Conservation (phyloP, 805 yeast species). For the Starmerella khaoyaiensis region DNA sequence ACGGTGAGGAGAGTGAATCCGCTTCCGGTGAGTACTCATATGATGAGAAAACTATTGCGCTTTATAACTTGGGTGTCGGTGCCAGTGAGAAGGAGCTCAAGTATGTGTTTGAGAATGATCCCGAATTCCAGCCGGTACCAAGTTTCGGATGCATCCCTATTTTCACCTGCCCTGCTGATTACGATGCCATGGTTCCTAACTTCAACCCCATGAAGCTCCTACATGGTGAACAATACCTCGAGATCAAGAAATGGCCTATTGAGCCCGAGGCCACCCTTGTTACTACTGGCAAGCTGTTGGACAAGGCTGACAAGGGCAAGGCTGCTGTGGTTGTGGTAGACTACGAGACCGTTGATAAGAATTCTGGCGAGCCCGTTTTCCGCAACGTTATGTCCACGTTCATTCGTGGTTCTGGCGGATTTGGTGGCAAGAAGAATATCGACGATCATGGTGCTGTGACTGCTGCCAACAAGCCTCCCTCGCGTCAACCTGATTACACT, state of each 20-base stretch:
- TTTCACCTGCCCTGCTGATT: conserved; percentile 50
- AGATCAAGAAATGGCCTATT: conserved; percentile 59
- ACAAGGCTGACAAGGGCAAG: conserved; percentile 70
- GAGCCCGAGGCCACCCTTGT: conserved; percentile 55
- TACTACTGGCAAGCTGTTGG: conserved; percentile 56
- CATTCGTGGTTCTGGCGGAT: conserved; percentile 56
- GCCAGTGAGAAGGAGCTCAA: conserved; percentile 64
- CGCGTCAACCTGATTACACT: conserved; percentile 53
- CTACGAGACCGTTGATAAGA: conserved; percentile 58
- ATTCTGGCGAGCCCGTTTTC: conserved; percentile 57
- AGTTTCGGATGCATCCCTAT: conserved; percentile 83
- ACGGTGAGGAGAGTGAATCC: conserved; percentile 30
- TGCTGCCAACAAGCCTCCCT: conserved; percentile 49
- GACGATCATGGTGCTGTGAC: conserved; percentile 49
- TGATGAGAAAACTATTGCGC: conserved; percentile 56
- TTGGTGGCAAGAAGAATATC: conserved; percentile 39
- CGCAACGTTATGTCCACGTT: conserved; percentile 76
- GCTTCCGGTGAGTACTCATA: conserved; percentile 42
- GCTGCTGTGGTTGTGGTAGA: conserved; percentile 67
- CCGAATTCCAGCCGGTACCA: conserved; percentile 74
- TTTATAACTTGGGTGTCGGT: conserved; percentile 84
- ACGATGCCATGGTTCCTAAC: conserved; percentile 52
- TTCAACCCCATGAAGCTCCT: conserved; percentile 80
- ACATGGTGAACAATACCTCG: conserved; percentile 92
- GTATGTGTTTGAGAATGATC: conserved; percentile 64